These are phyloP conservation scores for Colletotrichum trifolii DNA, from an alignment of 2,329 filamentous ascomycete genomes.

Conservation along the genomic window DNA sequence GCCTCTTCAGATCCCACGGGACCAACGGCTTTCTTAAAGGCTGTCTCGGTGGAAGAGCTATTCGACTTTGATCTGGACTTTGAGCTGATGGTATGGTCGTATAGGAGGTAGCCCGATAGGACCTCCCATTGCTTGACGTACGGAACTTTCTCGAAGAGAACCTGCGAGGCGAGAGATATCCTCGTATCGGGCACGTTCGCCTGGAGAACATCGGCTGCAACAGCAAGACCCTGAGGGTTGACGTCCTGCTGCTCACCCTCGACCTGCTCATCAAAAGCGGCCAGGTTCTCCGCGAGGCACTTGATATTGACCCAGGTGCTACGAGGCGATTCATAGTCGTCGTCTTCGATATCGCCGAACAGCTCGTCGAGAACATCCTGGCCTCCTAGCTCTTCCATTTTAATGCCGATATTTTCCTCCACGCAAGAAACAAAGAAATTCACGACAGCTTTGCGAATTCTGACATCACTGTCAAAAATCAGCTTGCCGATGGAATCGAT, in stretches of 20 bases:
- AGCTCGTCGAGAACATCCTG: conserved; percentile 80
- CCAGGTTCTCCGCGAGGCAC: conserved; percentile 84
- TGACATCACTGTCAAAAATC: conserved; percentile 87
- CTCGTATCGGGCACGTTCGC: conserved; percentile 79
- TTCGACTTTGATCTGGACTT: conserved; percentile 64
- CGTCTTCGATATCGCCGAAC: conserved; percentile 76
- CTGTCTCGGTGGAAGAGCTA: conserved; percentile 67
- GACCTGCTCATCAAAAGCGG: conserved; percentile 81
- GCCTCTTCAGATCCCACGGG: conserved; percentile 82
- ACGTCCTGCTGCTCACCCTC: conserved; percentile 64
- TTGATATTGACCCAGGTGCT: conserved; percentile 92
- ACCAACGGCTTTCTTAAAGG: conserved; percentile 78
- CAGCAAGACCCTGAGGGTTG: conserved; percentile 57
- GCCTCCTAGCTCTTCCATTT: conserved; percentile 86
- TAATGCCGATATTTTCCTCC: conserved; percentile 81
- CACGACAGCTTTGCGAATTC: conserved; percentile 88
- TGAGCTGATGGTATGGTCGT: conserved; percentile 81
- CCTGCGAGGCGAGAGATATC: conserved; percentile 86
- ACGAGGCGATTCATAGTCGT: conserved; percentile 80
- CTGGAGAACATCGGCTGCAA: conserved; percentile 67
- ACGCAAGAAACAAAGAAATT: conserved; percentile 92
- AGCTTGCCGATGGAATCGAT: conserved; percentile 89
- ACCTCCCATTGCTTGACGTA: conserved; percentile 90
- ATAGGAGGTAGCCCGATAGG: conserved; percentile 88
- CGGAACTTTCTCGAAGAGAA: conserved; percentile 82